phyloP scores from a whole-genome alignment of 257 asterid species.

The Knoxia roxburghii region DNA sequence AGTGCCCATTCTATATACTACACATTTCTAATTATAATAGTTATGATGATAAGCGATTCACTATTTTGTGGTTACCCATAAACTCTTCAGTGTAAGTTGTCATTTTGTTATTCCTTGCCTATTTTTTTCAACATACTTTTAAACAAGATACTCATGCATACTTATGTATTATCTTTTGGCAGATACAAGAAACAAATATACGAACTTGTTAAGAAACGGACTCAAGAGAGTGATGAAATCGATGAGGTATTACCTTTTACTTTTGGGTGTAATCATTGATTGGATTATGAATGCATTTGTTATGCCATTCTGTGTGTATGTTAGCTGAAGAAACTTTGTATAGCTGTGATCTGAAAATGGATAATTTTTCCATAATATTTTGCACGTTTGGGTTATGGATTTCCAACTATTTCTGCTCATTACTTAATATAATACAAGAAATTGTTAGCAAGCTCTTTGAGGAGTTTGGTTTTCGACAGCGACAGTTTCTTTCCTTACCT shows the following conservation, averaged over 20 bases:
- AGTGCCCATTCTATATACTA: background rate
- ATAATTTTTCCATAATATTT: background rate
- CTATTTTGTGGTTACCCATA: background rate
- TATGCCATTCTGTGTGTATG: background rate
- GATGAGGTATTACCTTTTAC: constrained; percentile 48
- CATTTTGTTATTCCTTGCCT: background rate
- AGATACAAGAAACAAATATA: constrained; percentile 77
- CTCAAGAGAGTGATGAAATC: constrained; percentile 50
- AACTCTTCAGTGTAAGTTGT: background rate
- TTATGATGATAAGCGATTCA: background rate
- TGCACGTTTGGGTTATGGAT: background rate
- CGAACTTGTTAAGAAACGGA: constrained; percentile 74
- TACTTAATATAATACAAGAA: background rate
- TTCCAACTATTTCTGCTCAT: background rate
- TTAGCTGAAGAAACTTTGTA: background rate
- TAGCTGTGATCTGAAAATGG: background rate
- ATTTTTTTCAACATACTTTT: background rate
- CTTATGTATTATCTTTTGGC: constrained; percentile 23
- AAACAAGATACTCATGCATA: background rate
- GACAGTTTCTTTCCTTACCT: background rate
- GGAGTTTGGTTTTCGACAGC: background rate
- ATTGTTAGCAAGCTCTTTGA: background rate
- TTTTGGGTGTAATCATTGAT: background rate
- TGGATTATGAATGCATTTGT: background rate
- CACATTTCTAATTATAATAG: too few species aligned